Evolutionary conservation across 371 early-diverging fungal genomes (phyloP), one percentile per base, ranked within the genome.

Genomic region (Lichtheimia hyalospora): DNA sequence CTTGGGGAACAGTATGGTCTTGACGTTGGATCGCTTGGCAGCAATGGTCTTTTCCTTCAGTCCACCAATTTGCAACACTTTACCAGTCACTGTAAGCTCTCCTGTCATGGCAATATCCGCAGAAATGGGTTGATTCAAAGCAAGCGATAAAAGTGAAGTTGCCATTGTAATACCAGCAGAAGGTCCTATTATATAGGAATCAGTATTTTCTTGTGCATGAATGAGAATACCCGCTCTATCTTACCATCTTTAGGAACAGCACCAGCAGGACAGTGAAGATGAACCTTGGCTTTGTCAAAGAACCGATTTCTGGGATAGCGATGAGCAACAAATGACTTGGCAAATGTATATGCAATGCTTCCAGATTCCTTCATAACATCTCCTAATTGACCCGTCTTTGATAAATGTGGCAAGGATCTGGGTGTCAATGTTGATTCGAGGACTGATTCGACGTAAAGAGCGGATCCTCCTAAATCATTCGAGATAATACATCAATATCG

Each of bases 331-430:
- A 92, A 70, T 24, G 92, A 84, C 64, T 92, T 92, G 18, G 95
- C 91, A 77, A 81, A 96, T 0, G 97, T 96, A 74, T 96, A 96
- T 0, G 99, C 96, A 59, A 98, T 94, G 16, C 87, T 89, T 5
- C 93, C 83, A 15, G 92, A 92, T 72, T 98, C 99, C 79, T 97
- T 96, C 98, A 98, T 98, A 18, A 98, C 98, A 71, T 96, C 96
- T 40, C 98, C 98, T 62, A 98, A 80, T 68, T 98, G 96, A 18
- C 98, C 99, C 1, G 99, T 97, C 58, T 83, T 86, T 50, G 83
- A 75, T 44, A 93, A 83, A 25, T 77, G 68, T 43, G 93, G 90
- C 39, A 85, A 85, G 6, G 85, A 84, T 49, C 84, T 83, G 15
- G 80, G 77, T 5, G 73, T 63, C 16, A 89, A 71, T 16, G 86